These are phyloP conservation scores for Claviceps maximensis DNA, from an alignment of 2,329 filamentous ascomycete genomes.

Conservation along the genomic window DNA sequence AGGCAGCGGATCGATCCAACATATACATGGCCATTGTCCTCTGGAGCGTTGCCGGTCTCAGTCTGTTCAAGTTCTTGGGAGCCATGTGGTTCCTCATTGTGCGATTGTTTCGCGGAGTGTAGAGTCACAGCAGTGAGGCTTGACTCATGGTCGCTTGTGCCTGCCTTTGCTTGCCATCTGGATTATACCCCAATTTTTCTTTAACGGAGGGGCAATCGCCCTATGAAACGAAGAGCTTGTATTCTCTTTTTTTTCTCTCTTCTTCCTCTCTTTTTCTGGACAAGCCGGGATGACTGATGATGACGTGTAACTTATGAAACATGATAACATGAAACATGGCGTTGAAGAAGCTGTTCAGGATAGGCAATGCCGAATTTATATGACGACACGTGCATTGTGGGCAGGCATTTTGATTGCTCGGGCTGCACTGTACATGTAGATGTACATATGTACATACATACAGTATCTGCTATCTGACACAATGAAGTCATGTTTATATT, in stretches of 20 bases:
- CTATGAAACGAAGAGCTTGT: background rate
- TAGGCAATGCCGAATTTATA: background rate
- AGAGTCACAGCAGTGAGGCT: constrained; percentile 9
- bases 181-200: constrained; percentile 9
- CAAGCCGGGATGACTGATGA: too few species aligned
- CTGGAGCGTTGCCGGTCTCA: constrained; percentile 78
- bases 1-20: constrained; percentile 45
- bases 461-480: too few species aligned
- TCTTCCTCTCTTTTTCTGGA: background rate
- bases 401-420: too few species aligned
- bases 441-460: too few species aligned
- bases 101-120: constrained; percentile 66
- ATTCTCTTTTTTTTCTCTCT: background rate
- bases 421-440: too few species aligned
- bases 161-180: constrained; percentile 1
- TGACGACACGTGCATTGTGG: too few species aligned
- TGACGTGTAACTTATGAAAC: too few species aligned
- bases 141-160: background rate
- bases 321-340: background rate
- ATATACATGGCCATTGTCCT: constrained; percentile 80
- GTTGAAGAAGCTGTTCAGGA: background rate
- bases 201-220: background rate
- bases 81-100: constrained; percentile 88
- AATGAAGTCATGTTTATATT: too few species aligned
- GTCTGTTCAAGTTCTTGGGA: constrained; percentile 75